Base-by-base conservation (phyloP, 2,329 filamentous ascomycete genomes). In the Xylaria sp. region DNA sequence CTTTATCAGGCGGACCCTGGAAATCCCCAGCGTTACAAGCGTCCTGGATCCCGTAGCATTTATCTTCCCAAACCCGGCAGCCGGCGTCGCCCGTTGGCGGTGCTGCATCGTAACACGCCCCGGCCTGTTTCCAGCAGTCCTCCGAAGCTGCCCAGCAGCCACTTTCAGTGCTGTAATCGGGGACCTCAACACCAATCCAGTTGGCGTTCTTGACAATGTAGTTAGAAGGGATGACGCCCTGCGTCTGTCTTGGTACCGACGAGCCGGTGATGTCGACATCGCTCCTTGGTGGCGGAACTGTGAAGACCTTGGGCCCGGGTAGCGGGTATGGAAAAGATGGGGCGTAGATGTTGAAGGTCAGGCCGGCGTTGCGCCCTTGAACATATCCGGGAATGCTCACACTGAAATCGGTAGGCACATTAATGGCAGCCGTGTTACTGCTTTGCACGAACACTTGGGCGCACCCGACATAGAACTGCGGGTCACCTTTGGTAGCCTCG, bases 381-480 rank as follows among this genome's bases (percentile, higher is more conserved):
- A 92, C 84, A 72, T 92, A 85, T 8, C 90, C 90, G 0, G 91
- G 91, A 68, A 93, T 93, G 60, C 82, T 84, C 65, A 90, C 89
- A 3, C 83, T 86, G 65, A 83, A 79, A 60, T 79, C 78, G 1
- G 78, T 69, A 0, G 87, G 86, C 7, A 87, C 80, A 1, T 82
- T 77, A 0, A 87, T 80, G 58, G 81, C 78, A 7, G 82, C 85
- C 0, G 79, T 76, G 55, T 84, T 84, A 34, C 76, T 79, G 63
- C 77, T 77, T 62, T 87, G 74, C 56, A 94, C 78, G 75, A 87
- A 91, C 70, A 93, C 82, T 78, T 94, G 91, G 1, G 90, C 90
- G 77, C 91, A 94, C 60, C 90, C 89, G 60, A 86, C 81, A 77
- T 91, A 94, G 80, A 92, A 92, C 78, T 94, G 91, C n/a, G 91